A percentile compares a stretch with the other conserved stretches of the same genome.
Evolutionary conservation across 768 basidiomycete species (phyloP).

Genomic region (Rossbeevera mucosa): DNA sequence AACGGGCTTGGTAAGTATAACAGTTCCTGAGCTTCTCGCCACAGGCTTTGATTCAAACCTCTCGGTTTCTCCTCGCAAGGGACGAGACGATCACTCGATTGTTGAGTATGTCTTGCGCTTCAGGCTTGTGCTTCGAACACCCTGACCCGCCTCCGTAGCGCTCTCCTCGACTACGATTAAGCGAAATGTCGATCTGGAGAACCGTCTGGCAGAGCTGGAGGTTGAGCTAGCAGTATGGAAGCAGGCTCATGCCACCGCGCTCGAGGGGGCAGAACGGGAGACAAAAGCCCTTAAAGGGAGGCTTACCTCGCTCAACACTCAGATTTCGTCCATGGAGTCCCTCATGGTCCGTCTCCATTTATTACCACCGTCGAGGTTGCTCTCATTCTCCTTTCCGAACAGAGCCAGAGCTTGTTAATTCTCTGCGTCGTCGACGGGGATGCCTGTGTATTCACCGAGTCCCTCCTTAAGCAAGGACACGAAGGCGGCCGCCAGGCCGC

Average conservation of each 20-base stretch:
- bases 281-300: conserved; percentile 65
- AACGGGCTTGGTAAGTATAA: conserved; percentile 58
- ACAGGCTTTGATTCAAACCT: conserved; percentile 17
- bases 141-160: conserved; percentile 36
- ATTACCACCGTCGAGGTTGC: neutral
- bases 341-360: conserved; percentile 35
- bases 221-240: conserved; percentile 68
- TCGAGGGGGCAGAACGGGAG: conserved; percentile 61
- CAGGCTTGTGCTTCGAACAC: neutral
- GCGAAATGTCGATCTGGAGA: conserved; percentile 60
- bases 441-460: conserved; percentile 58
- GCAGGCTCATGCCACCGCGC: conserved; percentile 58
- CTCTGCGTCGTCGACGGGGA: conserved; percentile 74
- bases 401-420: conserved; percentile 66
- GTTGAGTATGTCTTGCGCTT: conserved; percentile 41
- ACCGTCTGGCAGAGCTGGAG: conserved; percentile 62
- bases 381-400: conserved; percentile 10
- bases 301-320: conserved; percentile 57
- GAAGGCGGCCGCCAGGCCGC: conserved; percentile 59
- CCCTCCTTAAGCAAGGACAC: conserved; percentile 57
- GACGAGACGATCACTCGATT: conserved; percentile 62
- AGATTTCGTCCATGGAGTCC: conserved; percentile 55
- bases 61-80: conserved; percentile 38
- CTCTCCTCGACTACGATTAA: conserved; percentile 61
- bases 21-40: conserved; percentile 6